phyloP scores from a whole-genome alignment of 2,329 filamentous ascomycete species.

The Colletotrichum camelliae region DNA sequence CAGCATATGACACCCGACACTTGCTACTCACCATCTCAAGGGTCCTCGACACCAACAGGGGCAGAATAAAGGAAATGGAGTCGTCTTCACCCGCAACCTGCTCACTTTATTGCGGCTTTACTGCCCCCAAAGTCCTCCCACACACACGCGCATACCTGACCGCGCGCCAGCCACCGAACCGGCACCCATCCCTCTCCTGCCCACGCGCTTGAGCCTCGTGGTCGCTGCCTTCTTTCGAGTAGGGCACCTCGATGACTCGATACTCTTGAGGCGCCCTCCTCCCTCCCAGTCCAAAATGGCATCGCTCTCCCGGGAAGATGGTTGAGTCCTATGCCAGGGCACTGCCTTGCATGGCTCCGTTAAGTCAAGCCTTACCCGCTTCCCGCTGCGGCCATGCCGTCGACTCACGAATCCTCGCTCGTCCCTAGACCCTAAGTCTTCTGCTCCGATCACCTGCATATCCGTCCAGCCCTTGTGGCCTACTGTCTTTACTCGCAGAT shows the following conservation, averaged over 20 bases:
- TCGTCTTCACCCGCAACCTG: background rate
- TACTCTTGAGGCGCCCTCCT: background rate
- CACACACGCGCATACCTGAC: background rate
- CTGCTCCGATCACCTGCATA: conserved; percentile 26
- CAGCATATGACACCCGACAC: conserved; percentile 15
- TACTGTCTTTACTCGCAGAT: background rate
- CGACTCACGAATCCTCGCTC: conserved; percentile 9
- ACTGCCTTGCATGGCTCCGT: background rate
- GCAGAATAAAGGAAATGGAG: background rate
- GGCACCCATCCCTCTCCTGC: conserved; percentile 2
- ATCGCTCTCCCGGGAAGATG: background rate
- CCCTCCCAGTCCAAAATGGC: background rate
- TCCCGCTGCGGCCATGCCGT: conserved; percentile 12
- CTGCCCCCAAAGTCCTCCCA: background rate
- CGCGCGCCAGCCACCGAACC: conserved; percentile 15
- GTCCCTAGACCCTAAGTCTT: conserved; percentile 13
- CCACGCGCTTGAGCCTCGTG: conserved; percentile 22
- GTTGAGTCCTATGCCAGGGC: conserved; percentile 4
- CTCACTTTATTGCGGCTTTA: background rate
- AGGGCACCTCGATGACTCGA: conserved; percentile 14
- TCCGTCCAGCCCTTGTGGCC: background rate
- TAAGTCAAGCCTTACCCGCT: conserved; percentile 19
- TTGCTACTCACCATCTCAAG: background rate
- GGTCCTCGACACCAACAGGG: background rate
- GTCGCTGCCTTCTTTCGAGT: background rate